Evolutionary conservation across 2,329 filamentous ascomycete species (phyloP).

Genomic region (Fusarium chuoi): DNA sequence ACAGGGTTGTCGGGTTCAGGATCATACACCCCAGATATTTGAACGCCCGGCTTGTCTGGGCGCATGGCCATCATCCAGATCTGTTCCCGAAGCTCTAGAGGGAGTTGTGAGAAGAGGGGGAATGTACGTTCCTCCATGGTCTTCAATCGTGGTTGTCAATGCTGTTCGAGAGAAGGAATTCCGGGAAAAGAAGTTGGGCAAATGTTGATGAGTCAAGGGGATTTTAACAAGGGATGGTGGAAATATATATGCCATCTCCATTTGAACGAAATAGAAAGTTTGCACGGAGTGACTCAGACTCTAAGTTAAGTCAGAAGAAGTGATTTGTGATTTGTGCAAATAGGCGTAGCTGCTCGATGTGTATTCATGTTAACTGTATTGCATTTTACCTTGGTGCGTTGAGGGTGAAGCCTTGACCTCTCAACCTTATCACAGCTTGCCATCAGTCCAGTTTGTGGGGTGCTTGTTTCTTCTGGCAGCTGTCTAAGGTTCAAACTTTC

Average conservation of each 20-base stretch:
- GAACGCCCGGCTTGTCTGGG: not conserved
- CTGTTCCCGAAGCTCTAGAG: not conserved
- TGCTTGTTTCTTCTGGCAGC: not conserved
- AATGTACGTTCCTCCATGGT: not conserved
- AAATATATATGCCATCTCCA: too few species aligned
- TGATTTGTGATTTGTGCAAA: too few species aligned
- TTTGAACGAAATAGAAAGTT: too few species aligned
- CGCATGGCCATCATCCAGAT: not conserved
- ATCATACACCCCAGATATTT: not conserved
- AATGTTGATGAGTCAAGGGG: too few species aligned
- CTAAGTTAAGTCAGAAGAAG: too few species aligned
- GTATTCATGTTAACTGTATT: not conserved
- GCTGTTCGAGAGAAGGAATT: too few species aligned
- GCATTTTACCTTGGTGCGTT: not conserved
- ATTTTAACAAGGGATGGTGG: too few species aligned
- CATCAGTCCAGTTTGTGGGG: not conserved
- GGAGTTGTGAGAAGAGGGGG: not conserved
- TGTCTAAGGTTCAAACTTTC: not conserved
- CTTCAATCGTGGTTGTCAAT: not conserved
- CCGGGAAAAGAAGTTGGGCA: too few species aligned
- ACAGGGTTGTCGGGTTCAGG: rapidly evolving
- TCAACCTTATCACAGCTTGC: not conserved
- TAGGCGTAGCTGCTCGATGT: too few species aligned
- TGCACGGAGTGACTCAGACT: too few species aligned
- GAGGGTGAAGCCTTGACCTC: not conserved